A percentile compares a stretch with the other conserved stretches of the same genome.
These are phyloP conservation scores for Nyctanthes arbortristis DNA, from an alignment of 257 asterid genomes.

Conservation along the genomic window DNA sequence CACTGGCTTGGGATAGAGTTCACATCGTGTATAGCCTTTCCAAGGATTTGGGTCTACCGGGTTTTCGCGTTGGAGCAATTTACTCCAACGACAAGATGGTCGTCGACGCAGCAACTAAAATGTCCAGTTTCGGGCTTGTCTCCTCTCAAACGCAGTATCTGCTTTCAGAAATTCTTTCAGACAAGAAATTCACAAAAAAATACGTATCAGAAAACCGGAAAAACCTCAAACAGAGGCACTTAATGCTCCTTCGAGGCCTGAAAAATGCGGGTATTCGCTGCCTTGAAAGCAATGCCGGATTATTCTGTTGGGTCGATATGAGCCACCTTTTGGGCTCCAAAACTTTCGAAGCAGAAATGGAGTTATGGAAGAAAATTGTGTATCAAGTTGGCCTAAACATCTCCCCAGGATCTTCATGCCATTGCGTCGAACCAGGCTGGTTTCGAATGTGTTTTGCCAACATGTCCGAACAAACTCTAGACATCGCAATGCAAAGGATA, in stretches of 20 bases:
- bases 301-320: constrained; percentile 48
- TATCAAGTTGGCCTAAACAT: constrained; percentile 33
- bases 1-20: constrained; percentile 22
- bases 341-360: constrained; percentile 37
- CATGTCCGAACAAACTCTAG: constrained; percentile 22
- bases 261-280: constrained; percentile 28
- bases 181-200: neutral
- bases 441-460: constrained; percentile 48
- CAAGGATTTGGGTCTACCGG: constrained; percentile 47
- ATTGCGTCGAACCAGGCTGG: constrained; percentile 50
- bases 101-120: constrained; percentile 35
- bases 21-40: constrained; percentile 45
- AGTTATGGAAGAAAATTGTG: constrained; percentile 36
- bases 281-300: constrained; percentile 35
- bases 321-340: constrained; percentile 13
- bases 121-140: constrained; percentile 47
- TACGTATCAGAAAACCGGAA: constrained; percentile 19
- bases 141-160: constrained; percentile 40
- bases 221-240: constrained; percentile 24
- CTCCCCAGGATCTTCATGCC: constrained; percentile 43
- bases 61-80: constrained; percentile 40
- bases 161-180: constrained; percentile 27
- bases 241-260: constrained; percentile 26
- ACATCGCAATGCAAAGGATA: constrained; percentile 27
- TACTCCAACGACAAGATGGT: constrained; percentile 35